phyloP scores from a whole-genome alignment of 192 early-diverging fungal genomes.

The Chytriomyces confervae region DNA sequence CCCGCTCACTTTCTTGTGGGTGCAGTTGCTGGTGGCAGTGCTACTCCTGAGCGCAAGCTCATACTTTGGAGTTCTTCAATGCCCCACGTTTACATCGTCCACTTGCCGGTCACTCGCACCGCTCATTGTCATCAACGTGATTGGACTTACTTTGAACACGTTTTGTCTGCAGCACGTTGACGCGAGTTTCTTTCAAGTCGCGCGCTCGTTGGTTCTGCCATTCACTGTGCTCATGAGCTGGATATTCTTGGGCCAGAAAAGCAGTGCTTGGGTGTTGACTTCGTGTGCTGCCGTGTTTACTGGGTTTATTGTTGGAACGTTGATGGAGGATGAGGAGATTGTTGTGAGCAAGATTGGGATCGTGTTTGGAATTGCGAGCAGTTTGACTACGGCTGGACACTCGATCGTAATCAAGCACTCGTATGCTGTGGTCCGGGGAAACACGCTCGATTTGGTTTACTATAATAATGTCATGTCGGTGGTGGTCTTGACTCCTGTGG shows the following conservation, averaged over 20 bases:
- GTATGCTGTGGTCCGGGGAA: conserved; percentile 51
- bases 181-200: conserved; percentile 66
- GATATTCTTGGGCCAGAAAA: neutral
- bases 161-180: conserved; percentile 64
- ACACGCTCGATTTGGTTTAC: conserved; percentile 63
- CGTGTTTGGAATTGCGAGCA: conserved; percentile 56
- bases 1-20: conserved; percentile 62
- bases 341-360: conserved; percentile 36
- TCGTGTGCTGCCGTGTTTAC: conserved; percentile 50
- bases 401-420: conserved; percentile 68
- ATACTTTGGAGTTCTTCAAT: conserved; percentile 42
- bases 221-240: conserved; percentile 57
- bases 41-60: conserved; percentile 44
- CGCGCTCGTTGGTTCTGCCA: conserved; percentile 62
- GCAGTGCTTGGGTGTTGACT: neutral
- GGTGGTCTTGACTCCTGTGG: conserved; percentile 51
- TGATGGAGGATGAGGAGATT: conserved; percentile 29
- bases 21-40: conserved; percentile 62
- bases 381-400: conserved; percentile 59
- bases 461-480: conserved; percentile 63
- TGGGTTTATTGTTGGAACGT: conserved; percentile 61
- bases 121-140: conserved; percentile 57
- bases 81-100: conserved; percentile 42
- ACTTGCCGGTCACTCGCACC: conserved; percentile 42
- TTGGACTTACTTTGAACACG: conserved; percentile 64